Evolutionary conservation across 202 grass and related monocot species (phyloP), one percentile per base, ranked within the genome.

Genomic region (Carex arenaria): DNA sequence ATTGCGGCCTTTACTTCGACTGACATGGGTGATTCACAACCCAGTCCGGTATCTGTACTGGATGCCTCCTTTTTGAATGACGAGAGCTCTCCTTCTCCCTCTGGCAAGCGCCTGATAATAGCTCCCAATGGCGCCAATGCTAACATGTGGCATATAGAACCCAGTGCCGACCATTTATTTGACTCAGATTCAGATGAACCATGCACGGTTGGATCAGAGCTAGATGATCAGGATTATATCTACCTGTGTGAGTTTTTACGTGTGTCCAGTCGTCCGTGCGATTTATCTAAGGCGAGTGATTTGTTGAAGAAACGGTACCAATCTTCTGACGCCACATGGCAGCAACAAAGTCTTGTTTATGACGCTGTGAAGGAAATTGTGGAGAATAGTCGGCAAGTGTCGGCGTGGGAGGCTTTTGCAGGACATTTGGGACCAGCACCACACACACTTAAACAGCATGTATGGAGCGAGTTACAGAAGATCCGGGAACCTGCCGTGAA

Each of bases 1-100:
- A 99, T 99, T 81, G 85, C 90, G 6, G 91, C 93, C 17, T 90
- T 99, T 68, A 95, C 96, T 11, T 66, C 81, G 78, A 76, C 66
- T 67, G 92, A 93, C 6, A 80, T 85, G n/a, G 51, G 45, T 3
- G 89, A 95, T 55, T 85, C 85, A 54, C 96, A 99, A 45, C 96
- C 96, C 12, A 96, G 93, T 73, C 96, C 96, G 5, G 89, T 99
- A 11, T 99, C 96, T 15, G 96, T 99, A 19, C 85, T 99, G 3
- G 86, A 98, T 51, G 79, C 84, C 4, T 82, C 87, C 0, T 93
- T 95, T 76, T 87, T 97, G 19, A 84, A 85, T 3, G 96, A 92
- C 64, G 96, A 90, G 89, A 92, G 88, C 82, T 94, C 96, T 67
- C 96, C 89, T 15, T 91, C 91, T 10, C 69, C 51, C 4, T 87